Conservation (phyloP, 192 early-diverging fungal species). For the Coemansia sp. region DNA sequence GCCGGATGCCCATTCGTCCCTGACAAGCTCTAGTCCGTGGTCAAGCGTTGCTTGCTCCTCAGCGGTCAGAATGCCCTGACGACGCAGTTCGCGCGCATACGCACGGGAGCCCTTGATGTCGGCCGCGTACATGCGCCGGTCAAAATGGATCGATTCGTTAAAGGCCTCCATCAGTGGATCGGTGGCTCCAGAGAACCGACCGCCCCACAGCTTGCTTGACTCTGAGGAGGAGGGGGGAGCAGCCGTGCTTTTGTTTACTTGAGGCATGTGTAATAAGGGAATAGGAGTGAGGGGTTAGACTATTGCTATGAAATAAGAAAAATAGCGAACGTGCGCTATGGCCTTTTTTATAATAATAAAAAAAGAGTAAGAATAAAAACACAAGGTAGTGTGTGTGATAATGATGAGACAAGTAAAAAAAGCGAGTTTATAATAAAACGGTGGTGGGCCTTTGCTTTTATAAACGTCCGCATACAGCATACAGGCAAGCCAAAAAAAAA, state of each 20-base stretch:
- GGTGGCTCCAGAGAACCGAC: slow-evolving; percentile 83
- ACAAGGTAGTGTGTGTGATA: no score
- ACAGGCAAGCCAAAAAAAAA: no score
- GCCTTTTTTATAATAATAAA: no score
- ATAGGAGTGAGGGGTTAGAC: no score
- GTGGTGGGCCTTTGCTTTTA: no score
- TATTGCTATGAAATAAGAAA: no score
- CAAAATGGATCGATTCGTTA: slow-evolving; percentile 94
- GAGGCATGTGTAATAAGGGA: not conserved
- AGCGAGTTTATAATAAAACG: no score
- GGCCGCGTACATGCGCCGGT: slow-evolving; percentile 87
- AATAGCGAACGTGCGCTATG: no score
- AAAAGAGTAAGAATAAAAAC: no score
- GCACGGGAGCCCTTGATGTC: slow-evolving; percentile 88
- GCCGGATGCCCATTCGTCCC: slow-evolving; percentile 77
- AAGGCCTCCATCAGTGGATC: slow-evolving; percentile 97
- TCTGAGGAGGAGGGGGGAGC: slow-evolving; percentile 10
- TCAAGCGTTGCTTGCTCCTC: slow-evolving; percentile 74
- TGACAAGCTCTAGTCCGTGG: slow-evolving; percentile 73
- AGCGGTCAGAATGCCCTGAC: slow-evolving; percentile 72
- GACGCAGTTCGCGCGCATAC: slow-evolving; percentile 79
- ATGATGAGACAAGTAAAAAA: no score
- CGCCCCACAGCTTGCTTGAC: slow-evolving; percentile 73
- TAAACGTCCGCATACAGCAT: no score
- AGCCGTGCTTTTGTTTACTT: not conserved